Evolutionary conservation across 495 filamentous ascomycete genomes (phyloP).

Genomic region (Cercophora sp.): DNA sequence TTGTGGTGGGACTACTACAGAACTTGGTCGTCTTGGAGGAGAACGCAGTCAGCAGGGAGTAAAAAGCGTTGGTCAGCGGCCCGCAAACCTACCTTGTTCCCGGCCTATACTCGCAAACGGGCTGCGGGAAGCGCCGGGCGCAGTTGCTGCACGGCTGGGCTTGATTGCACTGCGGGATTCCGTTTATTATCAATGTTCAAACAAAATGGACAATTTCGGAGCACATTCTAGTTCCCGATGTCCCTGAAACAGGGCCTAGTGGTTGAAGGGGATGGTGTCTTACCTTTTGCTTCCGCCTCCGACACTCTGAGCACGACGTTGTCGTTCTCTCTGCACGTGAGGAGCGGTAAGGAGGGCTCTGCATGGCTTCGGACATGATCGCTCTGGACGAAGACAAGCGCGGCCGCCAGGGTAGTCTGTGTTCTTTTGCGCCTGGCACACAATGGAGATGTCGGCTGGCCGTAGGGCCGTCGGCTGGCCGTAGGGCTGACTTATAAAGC

Average conservation of each 20-base stretch:
- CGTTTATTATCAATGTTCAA: no score
- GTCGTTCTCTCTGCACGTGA: constrained; percentile 34
- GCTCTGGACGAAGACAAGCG: constrained; percentile 7
- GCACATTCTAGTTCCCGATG: no score
- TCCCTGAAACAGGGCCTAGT: no score
- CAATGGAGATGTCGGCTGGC: constrained; percentile 1
- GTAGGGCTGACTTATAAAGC: constrained; percentile 36
- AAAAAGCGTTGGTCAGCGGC: neutral
- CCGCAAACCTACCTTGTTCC: constrained; percentile 25
- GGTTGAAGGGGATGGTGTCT: neutral
- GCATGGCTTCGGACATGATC: constrained; percentile 34
- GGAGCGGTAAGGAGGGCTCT: constrained; percentile 15
- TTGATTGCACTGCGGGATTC: constrained; percentile 33
- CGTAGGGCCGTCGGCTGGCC: constrained; percentile 28
- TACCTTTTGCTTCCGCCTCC: constrained; percentile 40
- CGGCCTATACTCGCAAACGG: constrained; percentile 34
- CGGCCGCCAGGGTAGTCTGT: neutral
- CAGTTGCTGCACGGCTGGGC: constrained; percentile 40
- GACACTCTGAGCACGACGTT: constrained; percentile 38
- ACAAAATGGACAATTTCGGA: no score
- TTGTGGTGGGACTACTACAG: constrained; percentile 4
- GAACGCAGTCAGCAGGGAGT: neutral
- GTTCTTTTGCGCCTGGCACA: constrained; percentile 4
- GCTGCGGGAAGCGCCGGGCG: constrained; percentile 35
- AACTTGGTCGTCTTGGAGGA: constrained; percentile 20